Conservation (phyloP, 176 grass and related monocot genomes). For the Aegilops speltoides region DNA sequence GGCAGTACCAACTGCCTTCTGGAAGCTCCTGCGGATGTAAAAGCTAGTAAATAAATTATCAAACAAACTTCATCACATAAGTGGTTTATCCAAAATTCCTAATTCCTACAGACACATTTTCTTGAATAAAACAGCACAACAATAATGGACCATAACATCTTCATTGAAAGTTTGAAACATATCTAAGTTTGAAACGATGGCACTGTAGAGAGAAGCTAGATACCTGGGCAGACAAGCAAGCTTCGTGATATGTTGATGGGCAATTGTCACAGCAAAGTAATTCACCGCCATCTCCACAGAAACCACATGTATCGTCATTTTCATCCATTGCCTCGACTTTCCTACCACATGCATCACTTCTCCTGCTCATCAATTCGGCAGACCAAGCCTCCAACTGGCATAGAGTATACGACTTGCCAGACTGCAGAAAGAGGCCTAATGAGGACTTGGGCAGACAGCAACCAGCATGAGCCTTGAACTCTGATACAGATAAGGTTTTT, state of each 20-base stretch:
- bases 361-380: slow-evolving; percentile 78
- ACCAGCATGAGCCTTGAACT: slow-evolving; percentile 81
- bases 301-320: slow-evolving; percentile 93
- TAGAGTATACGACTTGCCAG: slow-evolving; percentile 77
- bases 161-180: neutral
- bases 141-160: neutral
- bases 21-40: slow-evolving; percentile 59
- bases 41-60: slow-evolving; percentile 18
- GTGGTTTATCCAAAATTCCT: neutral
- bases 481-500: slow-evolving; percentile 67
- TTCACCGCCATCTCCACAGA: slow-evolving; percentile 96
- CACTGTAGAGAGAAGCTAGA: slow-evolving; percentile 24
- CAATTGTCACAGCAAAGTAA: slow-evolving; percentile 98
- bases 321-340: slow-evolving; percentile 67
- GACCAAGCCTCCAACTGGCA: slow-evolving; percentile 94
- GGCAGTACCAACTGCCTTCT: slow-evolving; percentile 87
- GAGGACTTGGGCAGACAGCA: slow-evolving; percentile 61
- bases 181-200: neutral
- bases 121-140: slow-evolving; percentile 17
- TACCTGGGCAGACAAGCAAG: slow-evolving; percentile 87
- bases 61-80: slow-evolving; percentile 12
- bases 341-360: slow-evolving; percentile 40
- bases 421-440: slow-evolving; percentile 80
- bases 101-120: neutral
- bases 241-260: slow-evolving; percentile 90